Conservation (phyloP, 2,329 filamentous ascomycete genomes). For the Pseudocercospora cruenta region DNA sequence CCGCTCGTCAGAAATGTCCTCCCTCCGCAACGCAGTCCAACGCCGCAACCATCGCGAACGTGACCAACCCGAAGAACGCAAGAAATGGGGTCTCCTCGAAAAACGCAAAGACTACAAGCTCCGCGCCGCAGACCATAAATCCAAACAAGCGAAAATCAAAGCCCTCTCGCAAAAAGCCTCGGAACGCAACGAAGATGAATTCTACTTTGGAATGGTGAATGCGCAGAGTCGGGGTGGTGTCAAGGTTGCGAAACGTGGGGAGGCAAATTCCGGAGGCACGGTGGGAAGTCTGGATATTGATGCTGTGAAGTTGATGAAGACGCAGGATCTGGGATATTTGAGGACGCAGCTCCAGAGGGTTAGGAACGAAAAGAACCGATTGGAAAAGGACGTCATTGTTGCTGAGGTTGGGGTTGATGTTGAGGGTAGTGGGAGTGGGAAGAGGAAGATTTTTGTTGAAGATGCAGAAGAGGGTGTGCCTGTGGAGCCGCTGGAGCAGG, state of each 20-base stretch:
- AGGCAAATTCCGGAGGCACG: conserved; percentile 39
- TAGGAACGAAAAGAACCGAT: conserved; percentile 56
- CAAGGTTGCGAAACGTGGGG: conserved; percentile 51
- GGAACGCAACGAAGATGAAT: conserved; percentile 68
- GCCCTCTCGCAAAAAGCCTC: conserved; percentile 62
- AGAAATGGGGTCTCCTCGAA: conserved; percentile 88
- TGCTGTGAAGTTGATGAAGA: conserved; percentile 66
- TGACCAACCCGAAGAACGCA: conserved; percentile 79
- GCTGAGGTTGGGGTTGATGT: conserved; percentile 47
- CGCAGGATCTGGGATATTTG: conserved; percentile 66
- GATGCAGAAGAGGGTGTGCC: conserved; percentile 32
- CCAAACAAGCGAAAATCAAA: conserved; percentile 63
- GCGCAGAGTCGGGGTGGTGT: conserved; percentile 52
- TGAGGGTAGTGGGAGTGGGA: conserved; percentile 33
- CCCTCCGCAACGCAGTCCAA: conserved; percentile 67
- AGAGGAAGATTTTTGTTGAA: conserved; percentile 45
- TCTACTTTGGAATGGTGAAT: conserved; percentile 67
- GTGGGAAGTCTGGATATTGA: conserved; percentile 54
- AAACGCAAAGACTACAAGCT: conserved; percentile 85
- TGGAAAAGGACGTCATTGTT: conserved; percentile 43
- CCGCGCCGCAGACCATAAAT: conserved; percentile 65
- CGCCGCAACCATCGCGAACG: conserved; percentile 88
- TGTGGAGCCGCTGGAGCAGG: not conserved
- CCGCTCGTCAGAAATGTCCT: conserved; percentile 52
- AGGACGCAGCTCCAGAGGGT: conserved; percentile 61